Base-by-base conservation (phyloP, 2,329 filamentous ascomycete genomes). In the Huntiella bhutanensis region DNA sequence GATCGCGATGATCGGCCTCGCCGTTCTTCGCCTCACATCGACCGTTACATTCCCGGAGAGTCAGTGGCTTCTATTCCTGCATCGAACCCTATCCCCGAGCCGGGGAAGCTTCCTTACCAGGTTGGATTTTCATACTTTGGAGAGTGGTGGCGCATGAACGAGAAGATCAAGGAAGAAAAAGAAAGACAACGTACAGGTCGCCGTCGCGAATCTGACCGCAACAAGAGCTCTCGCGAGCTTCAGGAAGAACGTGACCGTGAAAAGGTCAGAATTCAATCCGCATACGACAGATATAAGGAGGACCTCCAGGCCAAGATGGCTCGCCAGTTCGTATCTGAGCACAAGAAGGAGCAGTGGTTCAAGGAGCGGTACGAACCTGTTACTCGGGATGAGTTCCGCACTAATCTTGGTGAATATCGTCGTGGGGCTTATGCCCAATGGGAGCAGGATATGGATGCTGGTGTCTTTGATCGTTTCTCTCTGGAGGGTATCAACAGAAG, bases 301-400 rank as follows among this genome's bases (percentile, higher is more conserved):
- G 75, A 80, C 33, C 63, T 81, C 2, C 76, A 80, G 55, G 75
- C 71, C 3, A 80, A 77, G 59, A 88, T 94, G 80, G 87, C 91
- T 0, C 78, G 86, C 53, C 69, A 74, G 1, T 98, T 98, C 59
- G 91, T 98, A 37, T 75, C 80, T 43, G 81, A 86, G 55, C 91
- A 98, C 63, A 94, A 93, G 59, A 77, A 78, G 38, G 91, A 98
- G 60, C 88, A 98, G 59, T 98, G 91, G 91, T 98, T 98, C 65
- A 84, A 80, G 55, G 91, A 98, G 62, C 79, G 85, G 58, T 98
- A 98, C 55, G 79, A 92, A 28, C 75, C 84, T 1, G 84, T 91
- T 54, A 76, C 88, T 46, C 72, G 83, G 45, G 79, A 87, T 53
- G 70, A 73, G 2, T 75, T 95, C 56, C 78, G 81, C 47, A 66